A percentile compares a stretch with the other conserved stretches of the same genome.
These are phyloP conservation scores for Epichloe coenophiala DNA, from an alignment of 2,329 filamentous ascomycete species.

Conservation along the genomic window DNA sequence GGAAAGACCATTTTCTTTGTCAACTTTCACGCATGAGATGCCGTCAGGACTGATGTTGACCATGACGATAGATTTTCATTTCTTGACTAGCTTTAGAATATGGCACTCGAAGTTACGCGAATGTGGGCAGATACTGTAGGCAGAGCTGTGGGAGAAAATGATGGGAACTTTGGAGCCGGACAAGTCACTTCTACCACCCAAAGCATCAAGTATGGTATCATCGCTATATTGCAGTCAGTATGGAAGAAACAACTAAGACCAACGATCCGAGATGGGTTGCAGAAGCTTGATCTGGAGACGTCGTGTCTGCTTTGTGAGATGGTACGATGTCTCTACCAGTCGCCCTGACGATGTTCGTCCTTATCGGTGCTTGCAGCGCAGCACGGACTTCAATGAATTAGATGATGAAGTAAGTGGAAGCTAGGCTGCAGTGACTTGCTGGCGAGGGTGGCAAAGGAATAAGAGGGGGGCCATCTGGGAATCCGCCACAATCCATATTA, in stretches of 20 bases:
- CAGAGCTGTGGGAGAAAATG: constrained; percentile 82
- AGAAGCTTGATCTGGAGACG: neutral
- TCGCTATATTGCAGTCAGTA: constrained; percentile 30
- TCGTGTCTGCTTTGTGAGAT: neutral
- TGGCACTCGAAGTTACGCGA: constrained; percentile 84
- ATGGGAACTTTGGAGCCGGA: constrained; percentile 63
- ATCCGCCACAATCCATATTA: no score
- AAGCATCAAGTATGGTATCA: constrained; percentile 75
- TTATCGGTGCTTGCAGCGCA: neutral
- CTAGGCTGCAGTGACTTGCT: neutral
- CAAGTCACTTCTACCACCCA: constrained; percentile 52
- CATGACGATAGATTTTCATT: constrained; percentile 69
- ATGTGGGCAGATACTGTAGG: constrained; percentile 69
- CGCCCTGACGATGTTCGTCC: neutral
- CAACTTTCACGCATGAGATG: constrained; percentile 55
- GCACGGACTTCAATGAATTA: neutral
- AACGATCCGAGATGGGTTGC: constrained; percentile 14
- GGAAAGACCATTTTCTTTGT: constrained; percentile 55
- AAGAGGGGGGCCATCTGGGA: no score
- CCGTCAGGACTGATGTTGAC: constrained; percentile 80
- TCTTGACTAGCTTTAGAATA: constrained; percentile 62
- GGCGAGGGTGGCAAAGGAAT: no score
- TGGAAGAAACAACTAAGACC: no score
- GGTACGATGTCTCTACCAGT: neutral
- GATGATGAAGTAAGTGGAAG: neutral